Evolutionary conservation across 2,329 filamentous ascomycete genomes (phyloP), one percentile per base, ranked within the genome.

Genomic region (Xylariaceae sp.): DNA sequence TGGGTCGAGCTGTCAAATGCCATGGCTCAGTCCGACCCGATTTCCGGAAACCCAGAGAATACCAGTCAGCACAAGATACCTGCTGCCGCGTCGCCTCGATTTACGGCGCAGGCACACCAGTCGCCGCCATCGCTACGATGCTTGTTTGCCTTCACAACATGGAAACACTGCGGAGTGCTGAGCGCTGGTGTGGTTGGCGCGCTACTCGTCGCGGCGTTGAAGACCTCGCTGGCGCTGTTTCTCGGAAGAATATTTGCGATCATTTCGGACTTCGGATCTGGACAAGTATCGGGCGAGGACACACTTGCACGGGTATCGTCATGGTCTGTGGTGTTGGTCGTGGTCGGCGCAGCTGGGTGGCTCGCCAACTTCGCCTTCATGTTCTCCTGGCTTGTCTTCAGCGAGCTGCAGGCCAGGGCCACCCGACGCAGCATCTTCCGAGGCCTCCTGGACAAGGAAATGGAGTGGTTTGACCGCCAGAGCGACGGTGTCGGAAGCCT

Each of bases 381-480:
- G 47, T 67, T 70, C 1, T 56, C 75, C 1, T 95, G 89, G 78
- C 65, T 90, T 19, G 54, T 72, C 0, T 92, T 92, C 55, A 85
- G 89, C 11, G 89, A 95, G 56, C 49, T 86, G 2, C 86, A 94
- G 45, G 86, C 83, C 1, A 73, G 71, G 19, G 73, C 60, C 29
- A 78, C 77, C 5, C 73, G 87, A 5, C 63, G 69, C 12, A 63
- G 60, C 5, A 59, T 92, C 3, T 94, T 94, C 50, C 48, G 62
- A 2, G 72, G 72, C 2, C 61, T 96, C 22, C 54, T 94, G n/a
- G 59, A 64, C 5, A 86, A 80, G 51, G 76, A 90, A 10, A 75
- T 92, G 52, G 68, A 70, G 29, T 96, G 89, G 88, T 94, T 85
- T 50, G 88, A 95, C 53, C 64, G 68, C 13, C 71, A 80, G 32